Conservation (phyloP, 495 filamentous ascomycete species). For the Articulospora tetracladia region DNA sequence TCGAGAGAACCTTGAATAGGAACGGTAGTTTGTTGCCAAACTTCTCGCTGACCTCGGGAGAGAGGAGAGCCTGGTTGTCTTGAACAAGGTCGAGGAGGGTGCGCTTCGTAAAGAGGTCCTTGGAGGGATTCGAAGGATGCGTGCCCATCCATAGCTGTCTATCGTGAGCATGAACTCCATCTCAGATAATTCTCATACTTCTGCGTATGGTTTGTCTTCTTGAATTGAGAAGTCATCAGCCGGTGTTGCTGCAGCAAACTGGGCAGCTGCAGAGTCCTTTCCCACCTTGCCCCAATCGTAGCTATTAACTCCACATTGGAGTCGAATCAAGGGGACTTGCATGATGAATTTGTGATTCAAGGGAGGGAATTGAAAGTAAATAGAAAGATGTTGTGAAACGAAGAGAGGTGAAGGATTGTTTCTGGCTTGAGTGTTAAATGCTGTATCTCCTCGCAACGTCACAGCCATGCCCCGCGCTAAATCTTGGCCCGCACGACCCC, state of each 20-base stretch:
- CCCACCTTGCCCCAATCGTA: constrained; percentile 99
- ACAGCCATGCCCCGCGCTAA: neutral
- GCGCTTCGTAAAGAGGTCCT: constrained; percentile 77
- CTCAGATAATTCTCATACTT: constrained; percentile 46
- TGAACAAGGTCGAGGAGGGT: constrained; percentile 86
- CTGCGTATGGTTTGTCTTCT: constrained; percentile 81
- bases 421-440: neutral
- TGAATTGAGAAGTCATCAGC: constrained; percentile 69
- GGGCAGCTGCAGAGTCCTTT: constrained; percentile 70
- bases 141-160: constrained; percentile 96
- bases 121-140: constrained; percentile 91
- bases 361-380: neutral
- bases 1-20: constrained; percentile 94
- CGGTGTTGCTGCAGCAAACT: constrained; percentile 74
- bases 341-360: constrained; percentile 6
- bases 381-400: neutral
- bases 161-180: neutral
- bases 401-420: neutral
- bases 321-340: constrained; percentile 73
- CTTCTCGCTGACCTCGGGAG: constrained; percentile 60
- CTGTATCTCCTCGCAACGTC: neutral
- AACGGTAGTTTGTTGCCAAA: constrained; percentile 86
- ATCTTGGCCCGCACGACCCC: neutral
- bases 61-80: constrained; percentile 81
- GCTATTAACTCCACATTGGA: constrained; percentile 96